These are phyloP conservation scores for Crithidia acanthocephali DNA, from an alignment of 208 protist species.

Conservation along the genomic window DNA sequence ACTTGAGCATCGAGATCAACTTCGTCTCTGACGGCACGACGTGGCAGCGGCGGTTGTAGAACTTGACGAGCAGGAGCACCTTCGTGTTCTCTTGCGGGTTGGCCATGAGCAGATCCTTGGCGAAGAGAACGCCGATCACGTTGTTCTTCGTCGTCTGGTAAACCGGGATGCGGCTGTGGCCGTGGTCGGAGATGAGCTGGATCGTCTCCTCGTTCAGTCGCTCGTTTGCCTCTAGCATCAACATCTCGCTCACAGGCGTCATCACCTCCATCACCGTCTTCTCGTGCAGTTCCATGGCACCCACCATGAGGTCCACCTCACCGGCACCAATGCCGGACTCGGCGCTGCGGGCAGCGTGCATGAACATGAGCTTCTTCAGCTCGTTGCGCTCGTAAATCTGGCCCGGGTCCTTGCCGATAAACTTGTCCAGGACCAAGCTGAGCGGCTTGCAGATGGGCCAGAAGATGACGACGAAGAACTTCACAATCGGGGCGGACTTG, in stretches of 20 bases:
- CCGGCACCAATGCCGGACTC: constrained; percentile 87
- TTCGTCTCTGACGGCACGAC: constrained; percentile 90
- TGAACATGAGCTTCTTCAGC: constrained; percentile 96
- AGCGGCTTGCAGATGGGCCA: constrained; percentile 95
- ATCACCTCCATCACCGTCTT: constrained; percentile 95
- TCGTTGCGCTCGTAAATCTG: constrained; percentile 96
- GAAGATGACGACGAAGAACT: constrained; percentile 94
- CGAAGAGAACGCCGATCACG: constrained; percentile 92
- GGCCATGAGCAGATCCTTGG: constrained; percentile 95
- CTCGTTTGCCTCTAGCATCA: constrained; percentile 93
- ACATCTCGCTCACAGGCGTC: constrained; percentile 94
- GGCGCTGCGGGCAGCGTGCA: constrained; percentile 89
- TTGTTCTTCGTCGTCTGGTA: constrained; percentile 93
- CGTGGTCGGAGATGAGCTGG: constrained; percentile 90
- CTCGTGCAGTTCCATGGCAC: constrained; percentile 95
- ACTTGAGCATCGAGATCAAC: constrained; percentile 95
- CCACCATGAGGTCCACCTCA: constrained; percentile 94
- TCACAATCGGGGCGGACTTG: constrained; percentile 90
- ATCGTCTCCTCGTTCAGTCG: constrained; percentile 94
- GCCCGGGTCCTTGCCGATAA: constrained; percentile 94
- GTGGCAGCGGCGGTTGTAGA: constrained; percentile 93
- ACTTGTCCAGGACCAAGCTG: constrained; percentile 88
- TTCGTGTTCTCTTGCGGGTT: constrained; percentile 95
- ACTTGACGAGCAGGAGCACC: constrained; percentile 91
- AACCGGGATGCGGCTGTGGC: constrained; percentile 95